These are phyloP conservation scores for Favolaschia claudopus DNA, from an alignment of 768 basidiomycete genomes.

Conservation along the genomic window DNA sequence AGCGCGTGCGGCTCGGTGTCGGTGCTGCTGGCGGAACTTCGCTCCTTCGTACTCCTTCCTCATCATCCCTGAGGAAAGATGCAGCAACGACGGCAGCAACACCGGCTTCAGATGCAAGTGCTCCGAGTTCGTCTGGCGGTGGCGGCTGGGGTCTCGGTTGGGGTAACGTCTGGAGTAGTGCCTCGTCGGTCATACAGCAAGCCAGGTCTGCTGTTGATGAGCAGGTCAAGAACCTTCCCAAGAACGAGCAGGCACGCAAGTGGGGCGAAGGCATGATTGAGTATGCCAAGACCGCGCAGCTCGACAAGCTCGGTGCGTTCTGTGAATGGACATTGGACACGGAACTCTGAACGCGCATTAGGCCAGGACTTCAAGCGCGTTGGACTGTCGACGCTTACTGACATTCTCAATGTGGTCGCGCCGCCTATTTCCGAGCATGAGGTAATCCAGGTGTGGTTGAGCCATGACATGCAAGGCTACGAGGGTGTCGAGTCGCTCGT, in stretches of 20 bases:
- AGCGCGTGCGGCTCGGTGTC: slow-evolving; percentile 76
- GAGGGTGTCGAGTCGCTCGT: slow-evolving; percentile 95
- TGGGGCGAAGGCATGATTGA: slow-evolving; percentile 88
- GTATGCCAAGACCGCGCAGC: slow-evolving; percentile 87
- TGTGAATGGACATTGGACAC: neutral
- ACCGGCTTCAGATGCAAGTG: slow-evolving; percentile 30
- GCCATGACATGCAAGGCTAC: slow-evolving; percentile 96
- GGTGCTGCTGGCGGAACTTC: slow-evolving; percentile 43
- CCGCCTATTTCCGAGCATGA: slow-evolving; percentile 99
- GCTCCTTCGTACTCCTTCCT: slow-evolving; percentile 50
- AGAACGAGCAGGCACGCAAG: slow-evolving; percentile 87
- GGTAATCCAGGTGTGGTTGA: slow-evolving; percentile 94
- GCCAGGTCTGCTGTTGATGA: slow-evolving; percentile 91
- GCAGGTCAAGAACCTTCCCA: slow-evolving; percentile 87
- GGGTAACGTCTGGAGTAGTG: slow-evolving; percentile 89
- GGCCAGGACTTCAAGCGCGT: slow-evolving; percentile 91
- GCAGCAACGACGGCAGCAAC: slow-evolving; percentile 32
- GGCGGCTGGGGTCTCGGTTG: slow-evolving; percentile 83
- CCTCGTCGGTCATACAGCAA: slow-evolving; percentile 86
- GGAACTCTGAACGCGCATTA: slow-evolving; percentile 37
- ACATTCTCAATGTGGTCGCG: slow-evolving; percentile 94
- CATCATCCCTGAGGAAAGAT: slow-evolving; percentile 44
- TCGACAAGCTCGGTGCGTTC: slow-evolving; percentile 85
- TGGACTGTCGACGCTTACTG: slow-evolving; percentile 87
- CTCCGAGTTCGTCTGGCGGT: slow-evolving; percentile 23